Conservation (phyloP, 345 rosid genomes). For the Turnera subulata region DNA sequence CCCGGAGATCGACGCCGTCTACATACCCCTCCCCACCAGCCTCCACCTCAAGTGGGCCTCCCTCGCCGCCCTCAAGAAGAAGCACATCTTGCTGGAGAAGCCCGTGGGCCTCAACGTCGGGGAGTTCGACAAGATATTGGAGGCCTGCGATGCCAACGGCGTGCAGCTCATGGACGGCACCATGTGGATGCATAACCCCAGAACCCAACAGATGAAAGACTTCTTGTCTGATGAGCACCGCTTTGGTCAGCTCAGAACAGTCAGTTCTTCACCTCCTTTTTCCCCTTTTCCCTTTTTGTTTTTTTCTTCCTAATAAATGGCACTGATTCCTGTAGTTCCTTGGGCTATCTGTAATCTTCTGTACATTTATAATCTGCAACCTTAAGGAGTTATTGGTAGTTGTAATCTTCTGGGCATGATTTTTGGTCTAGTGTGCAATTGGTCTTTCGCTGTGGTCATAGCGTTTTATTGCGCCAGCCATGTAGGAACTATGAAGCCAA, state of each 20-base stretch:
- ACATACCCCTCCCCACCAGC: constrained; percentile 69
- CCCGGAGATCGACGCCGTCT: constrained; percentile 67
- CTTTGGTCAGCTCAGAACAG: constrained; percentile 59
- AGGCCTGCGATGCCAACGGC: constrained; percentile 58
- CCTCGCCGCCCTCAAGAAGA: constrained; percentile 58
- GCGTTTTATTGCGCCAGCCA: too few relatives aligned
- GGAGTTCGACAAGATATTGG: constrained; percentile 56
- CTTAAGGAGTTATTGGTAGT: too few relatives aligned
- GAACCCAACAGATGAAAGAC: constrained; percentile 48
- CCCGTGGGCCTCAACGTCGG: constrained; percentile 55
- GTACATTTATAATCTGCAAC: too few relatives aligned
- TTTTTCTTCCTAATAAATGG: neutral
- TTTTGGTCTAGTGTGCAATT: too few relatives aligned
- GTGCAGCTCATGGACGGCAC: constrained; percentile 89
- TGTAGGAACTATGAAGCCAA: too few relatives aligned
- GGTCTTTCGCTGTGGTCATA: too few relatives aligned
- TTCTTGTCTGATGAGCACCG: constrained; percentile 41
- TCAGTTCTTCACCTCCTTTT: constrained; percentile 13
- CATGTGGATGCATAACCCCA: constrained; percentile 82
- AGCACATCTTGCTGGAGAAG: constrained; percentile 76
- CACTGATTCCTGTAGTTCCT: too few relatives aligned
- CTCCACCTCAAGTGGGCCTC: constrained; percentile 70
- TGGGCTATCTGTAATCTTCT: too few relatives aligned
- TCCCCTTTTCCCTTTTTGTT: neutral
- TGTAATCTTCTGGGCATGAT: too few relatives aligned